Percentiles rank a stretch among this genome's conserved stretches.
Evolutionary conservation across 495 filamentous ascomycete species (phyloP).

Genomic region (Venustampulla echinocandica): DNA sequence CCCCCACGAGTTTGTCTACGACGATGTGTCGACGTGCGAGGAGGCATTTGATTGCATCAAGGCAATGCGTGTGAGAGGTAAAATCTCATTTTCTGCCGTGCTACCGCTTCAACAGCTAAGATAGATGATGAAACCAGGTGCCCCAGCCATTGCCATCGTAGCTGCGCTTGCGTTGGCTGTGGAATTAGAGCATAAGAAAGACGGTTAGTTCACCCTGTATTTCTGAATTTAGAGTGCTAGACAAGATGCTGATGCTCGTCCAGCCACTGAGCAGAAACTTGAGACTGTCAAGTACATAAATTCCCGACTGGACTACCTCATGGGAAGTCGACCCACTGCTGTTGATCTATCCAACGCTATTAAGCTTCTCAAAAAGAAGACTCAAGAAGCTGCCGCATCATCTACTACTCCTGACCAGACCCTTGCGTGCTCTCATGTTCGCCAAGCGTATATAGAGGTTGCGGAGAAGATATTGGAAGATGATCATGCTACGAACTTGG

Average conservation of each 20-base stretch:
- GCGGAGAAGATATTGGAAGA: conserved; percentile 84
- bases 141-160: conserved; percentile 95
- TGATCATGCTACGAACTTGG: conserved; percentile 77
- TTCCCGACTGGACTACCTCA: conserved; percentile 70
- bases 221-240: neutral
- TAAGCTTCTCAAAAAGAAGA: conserved; percentile 57
- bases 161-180: conserved; percentile 81
- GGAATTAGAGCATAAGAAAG: conserved; percentile 49
- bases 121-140: conserved; percentile 40
- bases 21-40: conserved; percentile 60
- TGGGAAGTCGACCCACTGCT: conserved; percentile 82
- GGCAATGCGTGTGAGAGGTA: conserved; percentile 79
- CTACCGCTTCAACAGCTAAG: conserved; percentile 5
- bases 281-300: conserved; percentile 60
- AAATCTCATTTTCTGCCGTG: neutral
- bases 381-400: conserved; percentile 30
- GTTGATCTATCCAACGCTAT: conserved; percentile 92
- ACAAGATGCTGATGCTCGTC: neutral
- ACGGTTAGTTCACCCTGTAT: conserved; percentile 27
- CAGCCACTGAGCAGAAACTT: conserved; percentile 33
- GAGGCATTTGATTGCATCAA: conserved; percentile 91
- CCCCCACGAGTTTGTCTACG: conserved; percentile 77
- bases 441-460: conserved; percentile 58
- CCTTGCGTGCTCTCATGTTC: conserved; percentile 34
- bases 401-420: conserved; percentile 24